These are phyloP conservation scores for Teratosphaeria viscida DNA, from an alignment of 2,329 filamentous ascomycete species.

Conservation along the genomic window DNA sequence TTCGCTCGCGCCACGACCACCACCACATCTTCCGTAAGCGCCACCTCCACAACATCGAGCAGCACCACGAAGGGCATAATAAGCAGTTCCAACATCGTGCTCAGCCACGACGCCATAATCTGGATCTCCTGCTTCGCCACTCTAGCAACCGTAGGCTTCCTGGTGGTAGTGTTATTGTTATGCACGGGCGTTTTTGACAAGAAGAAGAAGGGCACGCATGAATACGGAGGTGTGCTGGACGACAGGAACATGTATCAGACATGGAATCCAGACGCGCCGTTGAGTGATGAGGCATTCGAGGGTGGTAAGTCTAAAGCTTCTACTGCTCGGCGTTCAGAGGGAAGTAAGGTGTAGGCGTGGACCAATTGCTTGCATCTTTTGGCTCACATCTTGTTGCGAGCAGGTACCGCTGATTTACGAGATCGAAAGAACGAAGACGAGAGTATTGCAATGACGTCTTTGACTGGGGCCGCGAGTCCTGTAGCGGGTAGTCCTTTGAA, in stretches of 20 bases:
- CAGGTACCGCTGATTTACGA: neutral
- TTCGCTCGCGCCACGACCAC: neutral
- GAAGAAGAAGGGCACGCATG: neutral
- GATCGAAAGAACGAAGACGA: neutral
- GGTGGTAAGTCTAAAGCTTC: neutral
- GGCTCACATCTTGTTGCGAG: no score
- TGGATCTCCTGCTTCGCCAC: slow-evolving; percentile 5
- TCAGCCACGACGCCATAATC: slow-evolving; percentile 5
- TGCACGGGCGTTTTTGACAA: slow-evolving; percentile 1
- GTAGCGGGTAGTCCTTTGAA: neutral
- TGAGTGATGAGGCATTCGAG: neutral
- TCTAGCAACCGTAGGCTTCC: slow-evolving; percentile 4
- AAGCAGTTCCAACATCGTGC: neutral
- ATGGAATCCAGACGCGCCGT: slow-evolving; percentile 4
- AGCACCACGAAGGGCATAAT: neutral
- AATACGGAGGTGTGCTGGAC: slow-evolving; percentile 2
- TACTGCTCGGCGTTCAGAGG: neutral
- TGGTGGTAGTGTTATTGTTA: slow-evolving; percentile 3
- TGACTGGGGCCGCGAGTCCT: neutral
- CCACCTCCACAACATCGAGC: neutral
- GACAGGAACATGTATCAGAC: slow-evolving; percentile 5
- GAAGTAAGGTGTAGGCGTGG: no score
- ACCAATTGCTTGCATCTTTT: no score
- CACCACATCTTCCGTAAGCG: neutral
- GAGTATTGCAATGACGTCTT: neutral